phyloP scores from a whole-genome alignment of 2,329 filamentous ascomycete genomes.

The Pseudocercospora fijiensis region DNA sequence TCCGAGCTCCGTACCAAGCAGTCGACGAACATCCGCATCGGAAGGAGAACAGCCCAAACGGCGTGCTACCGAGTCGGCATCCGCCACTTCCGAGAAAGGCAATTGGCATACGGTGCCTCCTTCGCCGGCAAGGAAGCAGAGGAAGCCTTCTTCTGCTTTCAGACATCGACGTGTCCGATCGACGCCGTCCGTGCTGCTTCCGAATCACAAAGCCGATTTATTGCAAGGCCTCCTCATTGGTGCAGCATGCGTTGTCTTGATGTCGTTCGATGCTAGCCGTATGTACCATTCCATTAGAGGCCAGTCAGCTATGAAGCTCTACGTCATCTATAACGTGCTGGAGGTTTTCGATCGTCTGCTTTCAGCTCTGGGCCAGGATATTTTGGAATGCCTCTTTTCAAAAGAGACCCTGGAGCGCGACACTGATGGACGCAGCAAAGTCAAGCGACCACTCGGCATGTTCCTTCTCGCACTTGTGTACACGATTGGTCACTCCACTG shows the following conservation, averaged over 20 bases:
- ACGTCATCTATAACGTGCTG: constrained; percentile 97
- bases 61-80: constrained; percentile 6
- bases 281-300: constrained; percentile 98
- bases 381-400: constrained; percentile 93
- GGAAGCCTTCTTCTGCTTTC: constrained; percentile 38
- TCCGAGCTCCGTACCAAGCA: constrained; percentile 13
- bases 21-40: constrained; percentile 24
- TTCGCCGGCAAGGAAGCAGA: constrained; percentile 17
- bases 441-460: constrained; percentile 85
- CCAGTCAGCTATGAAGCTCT: constrained; percentile 95
- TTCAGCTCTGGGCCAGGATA: constrained; percentile 89
- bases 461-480: constrained; percentile 84
- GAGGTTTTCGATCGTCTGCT: constrained; percentile 89
- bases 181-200: constrained; percentile 76
- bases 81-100: constrained; percentile 2
- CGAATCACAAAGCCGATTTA: constrained; percentile 92
- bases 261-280: constrained; percentile 88
- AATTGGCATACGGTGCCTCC: constrained; percentile 18
- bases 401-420: constrained; percentile 87
- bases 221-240: constrained; percentile 87
- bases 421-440: constrained; percentile 83
- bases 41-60: constrained; percentile 17
- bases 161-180: constrained; percentile 76
- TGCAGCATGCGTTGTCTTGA: constrained; percentile 77
- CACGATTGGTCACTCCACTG: constrained; percentile 81